Conservation (phyloP, 192 early-diverging fungal genomes). For the Coemansia sp. region DNA sequence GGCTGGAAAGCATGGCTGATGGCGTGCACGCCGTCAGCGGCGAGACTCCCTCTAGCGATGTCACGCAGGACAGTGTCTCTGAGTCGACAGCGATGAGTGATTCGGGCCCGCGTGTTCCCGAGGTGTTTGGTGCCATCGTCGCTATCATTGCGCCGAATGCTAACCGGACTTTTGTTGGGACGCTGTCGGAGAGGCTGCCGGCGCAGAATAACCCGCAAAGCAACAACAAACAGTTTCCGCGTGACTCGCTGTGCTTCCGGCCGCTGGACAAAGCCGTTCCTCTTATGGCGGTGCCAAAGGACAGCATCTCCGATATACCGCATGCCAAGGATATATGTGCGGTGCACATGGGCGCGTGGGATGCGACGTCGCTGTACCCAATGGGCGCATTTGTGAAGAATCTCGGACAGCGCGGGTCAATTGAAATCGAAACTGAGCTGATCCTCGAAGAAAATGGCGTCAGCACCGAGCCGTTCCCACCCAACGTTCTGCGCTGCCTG, state of each 20-base stretch:
- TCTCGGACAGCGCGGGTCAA: slow-evolving; percentile 74
- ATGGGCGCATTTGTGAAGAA: slow-evolving; percentile 27
- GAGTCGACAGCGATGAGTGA: background rate
- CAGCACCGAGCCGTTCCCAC: slow-evolving; percentile 64
- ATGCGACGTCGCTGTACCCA: slow-evolving; percentile 11
- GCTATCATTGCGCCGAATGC: slow-evolving; percentile 27
- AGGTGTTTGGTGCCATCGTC: slow-evolving; percentile 29
- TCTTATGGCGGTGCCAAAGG: slow-evolving; percentile 22
- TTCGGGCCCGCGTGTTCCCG: background rate
- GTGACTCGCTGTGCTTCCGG: slow-evolving; percentile 24
- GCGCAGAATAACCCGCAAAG: background rate
- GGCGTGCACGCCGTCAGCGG: slow-evolving; percentile 15
- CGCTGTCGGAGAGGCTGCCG: slow-evolving; percentile 7
- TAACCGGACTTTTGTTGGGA: slow-evolving; percentile 30
- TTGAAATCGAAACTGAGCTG: slow-evolving; percentile 76
- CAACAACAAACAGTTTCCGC: slow-evolving; percentile 8
- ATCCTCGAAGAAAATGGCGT: slow-evolving; percentile 84
- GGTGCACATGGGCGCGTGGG: slow-evolving; percentile 25
- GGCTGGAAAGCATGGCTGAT: slow-evolving; percentile 62
- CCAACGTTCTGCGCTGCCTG: slow-evolving; percentile 73
- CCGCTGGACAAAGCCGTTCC: slow-evolving; percentile 22
- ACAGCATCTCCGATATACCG: background rate
- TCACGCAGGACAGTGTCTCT: background rate
- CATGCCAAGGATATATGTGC: background rate
- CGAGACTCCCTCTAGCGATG: slow-evolving; percentile 1